Percentiles rank a stretch among this genome's conserved stretches.
These are phyloP conservation scores for Apiospora koreana DNA, from an alignment of 2,329 filamentous ascomycete genomes.

Conservation along the genomic window DNA sequence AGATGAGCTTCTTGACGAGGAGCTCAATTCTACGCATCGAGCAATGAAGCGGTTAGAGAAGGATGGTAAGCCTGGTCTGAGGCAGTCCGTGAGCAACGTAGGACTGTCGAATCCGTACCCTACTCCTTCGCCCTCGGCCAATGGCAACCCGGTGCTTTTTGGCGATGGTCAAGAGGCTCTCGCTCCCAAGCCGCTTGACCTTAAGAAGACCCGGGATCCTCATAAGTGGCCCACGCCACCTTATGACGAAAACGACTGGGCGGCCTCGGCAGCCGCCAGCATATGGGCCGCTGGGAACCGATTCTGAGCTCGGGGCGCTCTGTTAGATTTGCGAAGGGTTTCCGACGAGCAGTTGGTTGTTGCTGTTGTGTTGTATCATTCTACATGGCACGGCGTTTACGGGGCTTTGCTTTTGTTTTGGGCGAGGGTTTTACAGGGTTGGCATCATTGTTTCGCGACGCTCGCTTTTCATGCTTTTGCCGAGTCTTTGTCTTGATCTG, in stretches of 20 bases:
- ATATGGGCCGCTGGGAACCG: constrained; percentile 73
- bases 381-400: constrained; percentile 37
- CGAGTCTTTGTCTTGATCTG: constrained; percentile 9
- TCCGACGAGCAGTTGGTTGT: constrained; percentile 18
- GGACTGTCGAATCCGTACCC: constrained; percentile 64
- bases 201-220: constrained; percentile 55
- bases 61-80: constrained; percentile 49
- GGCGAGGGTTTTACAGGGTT: constrained; percentile 10
- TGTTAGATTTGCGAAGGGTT: background rate
- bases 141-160: constrained; percentile 75
- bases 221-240: constrained; percentile 93
- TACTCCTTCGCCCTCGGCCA: constrained; percentile 76
- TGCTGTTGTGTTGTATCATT: constrained; percentile 23
- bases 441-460: constrained; percentile 11
- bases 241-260: constrained; percentile 93
- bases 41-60: constrained; percentile 72
- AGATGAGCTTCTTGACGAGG: constrained; percentile 92
- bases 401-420: constrained; percentile 18
- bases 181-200: constrained; percentile 71
- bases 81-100: constrained; percentile 66
- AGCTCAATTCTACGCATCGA: constrained; percentile 73
- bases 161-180: constrained; percentile 63
- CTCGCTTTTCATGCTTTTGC: constrained; percentile 10
- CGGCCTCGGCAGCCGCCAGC: constrained; percentile 76
- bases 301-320: constrained; percentile 34